Evolutionary conservation across 1,284 basidiomycete species (phyloP).

Genomic region (Pterulicium gracile): DNA sequence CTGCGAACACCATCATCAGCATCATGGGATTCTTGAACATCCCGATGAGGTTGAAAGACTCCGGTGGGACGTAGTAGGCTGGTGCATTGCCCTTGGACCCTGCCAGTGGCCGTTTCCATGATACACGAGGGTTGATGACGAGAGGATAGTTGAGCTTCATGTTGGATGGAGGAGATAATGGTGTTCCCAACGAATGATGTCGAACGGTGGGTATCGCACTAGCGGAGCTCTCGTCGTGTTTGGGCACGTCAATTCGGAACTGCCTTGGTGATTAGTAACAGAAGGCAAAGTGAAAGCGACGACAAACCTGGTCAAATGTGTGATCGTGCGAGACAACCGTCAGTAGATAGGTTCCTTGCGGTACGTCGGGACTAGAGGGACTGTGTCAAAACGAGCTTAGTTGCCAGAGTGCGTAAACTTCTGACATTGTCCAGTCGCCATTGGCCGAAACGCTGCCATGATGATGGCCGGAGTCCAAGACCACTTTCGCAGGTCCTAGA

Average conservation of each 20-base stretch:
- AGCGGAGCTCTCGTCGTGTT: conserved; percentile 22
- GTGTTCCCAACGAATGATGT: conserved; percentile 58
- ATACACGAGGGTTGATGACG: conserved; percentile 32
- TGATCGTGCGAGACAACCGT: conserved; percentile 56
- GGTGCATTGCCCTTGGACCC: conserved; percentile 25
- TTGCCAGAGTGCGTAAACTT: conserved; percentile 8
- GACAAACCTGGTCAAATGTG: conserved; percentile 54
- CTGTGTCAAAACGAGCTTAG: conserved; percentile 10
- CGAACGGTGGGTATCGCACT: conserved; percentile 28
- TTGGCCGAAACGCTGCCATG: conserved; percentile 40
- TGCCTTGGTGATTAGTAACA: conserved; percentile 16
- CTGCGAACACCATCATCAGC: conserved; percentile 69
- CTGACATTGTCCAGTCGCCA: conserved; percentile 59
- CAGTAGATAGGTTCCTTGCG: conserved; percentile 53
- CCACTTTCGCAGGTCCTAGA: conserved; percentile 46
- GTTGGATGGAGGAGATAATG: conserved; percentile 47
- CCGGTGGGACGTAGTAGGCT: conserved; percentile 56
- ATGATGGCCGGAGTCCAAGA: conserved; percentile 47
- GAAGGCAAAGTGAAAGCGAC: not conserved
- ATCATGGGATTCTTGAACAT: conserved; percentile 88
- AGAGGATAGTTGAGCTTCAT: conserved; percentile 61
- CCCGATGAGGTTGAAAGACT: conserved; percentile 65
- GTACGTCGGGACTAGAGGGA: conserved; percentile 44
- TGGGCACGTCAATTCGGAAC: conserved; percentile 53
- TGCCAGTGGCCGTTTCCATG: conserved; percentile 1